phyloP scores from a whole-genome alignment of 2,329 filamentous ascomycete species.

The Chalara sp. region DNA sequence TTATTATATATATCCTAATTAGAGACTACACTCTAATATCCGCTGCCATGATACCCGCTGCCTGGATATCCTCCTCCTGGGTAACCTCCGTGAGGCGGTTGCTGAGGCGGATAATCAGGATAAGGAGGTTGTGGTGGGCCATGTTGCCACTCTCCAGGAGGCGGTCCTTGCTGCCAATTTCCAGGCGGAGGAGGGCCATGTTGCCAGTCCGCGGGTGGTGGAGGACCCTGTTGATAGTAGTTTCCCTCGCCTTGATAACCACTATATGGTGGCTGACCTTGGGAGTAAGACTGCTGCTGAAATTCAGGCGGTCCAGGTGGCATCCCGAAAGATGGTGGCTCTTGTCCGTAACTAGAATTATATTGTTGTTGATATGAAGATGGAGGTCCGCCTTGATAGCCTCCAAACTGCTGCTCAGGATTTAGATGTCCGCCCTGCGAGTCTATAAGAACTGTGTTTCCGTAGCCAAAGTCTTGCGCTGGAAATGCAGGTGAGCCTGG shows the following conservation, averaged over 20 bases:
- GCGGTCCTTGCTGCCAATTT: conserved; percentile 8
- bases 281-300: conserved; percentile 8
- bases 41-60: neutral
- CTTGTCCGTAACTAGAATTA: neutral
- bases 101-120: conserved; percentile 11
- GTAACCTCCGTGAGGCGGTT: conserved; percentile 11
- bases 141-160: neutral
- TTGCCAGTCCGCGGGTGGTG: conserved; percentile 1
- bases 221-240: neutral
- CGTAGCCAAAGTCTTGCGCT: conserved; percentile 19
- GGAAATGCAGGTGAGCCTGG: conserved; percentile 16
- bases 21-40: neutral
- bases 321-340: conserved; percentile 11
- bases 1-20: no score
- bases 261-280: conserved; percentile 8
- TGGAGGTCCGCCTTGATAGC: conserved; percentile 14
- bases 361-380: conserved; percentile 11
- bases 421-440: conserved; percentile 19
- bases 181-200: neutral
- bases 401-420: conserved; percentile 12
- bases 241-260: neutral
- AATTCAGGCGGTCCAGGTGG: conserved; percentile 1
- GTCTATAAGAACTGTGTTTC: conserved; percentile 10
- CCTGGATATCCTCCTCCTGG: neutral
- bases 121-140: conserved; percentile 1